A percentile compares a stretch with the other conserved stretches of the same genome.
These are phyloP conservation scores for Lachnellula occidentalis DNA, from an alignment of 2,329 filamentous ascomycete genomes.

Conservation along the genomic window DNA sequence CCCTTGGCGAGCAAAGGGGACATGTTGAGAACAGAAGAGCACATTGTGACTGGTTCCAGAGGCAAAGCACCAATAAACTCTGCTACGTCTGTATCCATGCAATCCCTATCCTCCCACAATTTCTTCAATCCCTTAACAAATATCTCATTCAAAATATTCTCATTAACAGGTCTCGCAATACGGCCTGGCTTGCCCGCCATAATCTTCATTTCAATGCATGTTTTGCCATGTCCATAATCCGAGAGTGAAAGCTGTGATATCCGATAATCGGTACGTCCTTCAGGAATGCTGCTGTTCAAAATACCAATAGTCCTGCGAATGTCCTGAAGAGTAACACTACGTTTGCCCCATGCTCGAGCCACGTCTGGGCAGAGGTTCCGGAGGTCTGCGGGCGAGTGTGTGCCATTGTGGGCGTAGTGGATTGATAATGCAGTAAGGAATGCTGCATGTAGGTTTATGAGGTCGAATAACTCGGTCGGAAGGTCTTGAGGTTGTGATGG, in stretches of 20 bases:
- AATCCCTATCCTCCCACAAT: conserved; percentile 35
- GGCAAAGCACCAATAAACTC: conserved; percentile 53
- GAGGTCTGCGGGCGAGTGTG: conserved; percentile 57
- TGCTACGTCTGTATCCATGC: conserved; percentile 1
- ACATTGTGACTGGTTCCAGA: conserved; percentile 46
- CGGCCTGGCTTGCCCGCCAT: conserved; percentile 14
- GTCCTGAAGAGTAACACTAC: conserved; percentile 59
- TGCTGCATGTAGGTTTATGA: conserved; percentile 58
- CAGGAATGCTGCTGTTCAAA: conserved; percentile 33
- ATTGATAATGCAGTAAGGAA: conserved; percentile 65
- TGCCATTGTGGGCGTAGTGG: conserved; percentile 65
- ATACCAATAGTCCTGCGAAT: conserved; percentile 62
- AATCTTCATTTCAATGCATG: conserved; percentile 51
- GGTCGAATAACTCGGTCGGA: conserved; percentile 49
- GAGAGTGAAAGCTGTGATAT: conserved; percentile 36
- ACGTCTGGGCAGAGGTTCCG: conserved; percentile 55
- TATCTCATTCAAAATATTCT: conserved; percentile 46
- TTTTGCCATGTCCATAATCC: conserved; percentile 48
- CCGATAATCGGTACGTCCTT: conserved; percentile 35
- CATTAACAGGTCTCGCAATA: conserved; percentile 39
- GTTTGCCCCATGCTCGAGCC: conserved; percentile 67
- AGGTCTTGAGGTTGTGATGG: conserved; percentile 26
- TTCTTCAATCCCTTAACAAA: conserved; percentile 49
- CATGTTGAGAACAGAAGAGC: conserved; percentile 46
- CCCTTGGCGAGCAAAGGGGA: conserved; percentile 59